Evolutionary conservation across 495 filamentous ascomycete species (phyloP).

Genomic region (Parachaetomium inaequale): DNA sequence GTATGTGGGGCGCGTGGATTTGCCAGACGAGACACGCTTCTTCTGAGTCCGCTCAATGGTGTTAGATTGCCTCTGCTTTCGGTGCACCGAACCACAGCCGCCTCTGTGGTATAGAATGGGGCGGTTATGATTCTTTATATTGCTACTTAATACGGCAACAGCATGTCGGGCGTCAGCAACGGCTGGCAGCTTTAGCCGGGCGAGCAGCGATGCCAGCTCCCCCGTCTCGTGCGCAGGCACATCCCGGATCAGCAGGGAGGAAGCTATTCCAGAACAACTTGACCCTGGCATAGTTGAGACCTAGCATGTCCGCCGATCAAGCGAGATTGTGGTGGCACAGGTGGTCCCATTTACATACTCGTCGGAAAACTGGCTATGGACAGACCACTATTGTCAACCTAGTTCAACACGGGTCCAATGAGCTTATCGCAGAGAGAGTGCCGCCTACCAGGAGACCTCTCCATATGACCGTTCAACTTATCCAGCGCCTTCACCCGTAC

Average conservation of each 20-base stretch:
- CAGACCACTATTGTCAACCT: neutral
- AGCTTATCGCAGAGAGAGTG: neutral
- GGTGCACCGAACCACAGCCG: neutral
- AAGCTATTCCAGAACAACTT: neutral
- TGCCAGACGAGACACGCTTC: neutral
- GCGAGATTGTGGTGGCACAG: neutral
- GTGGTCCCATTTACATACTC: neutral
- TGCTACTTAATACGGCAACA: conserved; percentile 2
- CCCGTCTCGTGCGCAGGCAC: neutral
- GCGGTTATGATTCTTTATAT: neutral
- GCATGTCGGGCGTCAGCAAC: neutral
- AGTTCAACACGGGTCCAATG: neutral
- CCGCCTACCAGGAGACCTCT: neutral
- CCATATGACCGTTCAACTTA: conserved; percentile 12
- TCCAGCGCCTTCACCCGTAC: conserved; percentile 17
- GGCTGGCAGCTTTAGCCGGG: conserved; percentile 13
- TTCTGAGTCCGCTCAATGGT: neutral
- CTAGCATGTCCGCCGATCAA: neutral
- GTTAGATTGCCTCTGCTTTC: neutral
- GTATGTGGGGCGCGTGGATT: neutral
- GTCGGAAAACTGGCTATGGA: neutral
- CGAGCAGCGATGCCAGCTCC: conserved; percentile 1
- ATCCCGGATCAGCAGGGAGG: conserved; percentile 1
- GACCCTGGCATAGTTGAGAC: neutral
- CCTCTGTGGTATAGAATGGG: neutral